Base-by-base conservation (phyloP, 1,139 yeast genomes). In the Geotrichum cucujoidarum region DNA sequence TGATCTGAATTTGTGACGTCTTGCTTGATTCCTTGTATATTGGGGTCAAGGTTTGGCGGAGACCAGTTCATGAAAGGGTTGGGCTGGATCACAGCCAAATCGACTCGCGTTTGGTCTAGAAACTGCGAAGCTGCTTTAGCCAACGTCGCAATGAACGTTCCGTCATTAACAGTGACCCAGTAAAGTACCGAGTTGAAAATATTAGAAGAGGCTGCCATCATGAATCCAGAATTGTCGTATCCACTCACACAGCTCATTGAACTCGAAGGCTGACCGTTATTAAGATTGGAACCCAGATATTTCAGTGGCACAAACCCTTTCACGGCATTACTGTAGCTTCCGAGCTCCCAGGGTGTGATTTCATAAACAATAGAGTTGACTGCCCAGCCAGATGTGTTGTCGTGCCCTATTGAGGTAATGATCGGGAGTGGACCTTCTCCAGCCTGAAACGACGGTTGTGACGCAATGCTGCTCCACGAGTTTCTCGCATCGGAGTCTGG, bases 241-340 rank as follows among this genome's bases (percentile, higher is more conserved):
- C 81, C 82, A 3, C 66, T 64, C 24, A 73, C 67, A 62, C 95
- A 85, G 14, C 20, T 40, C 2, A 63, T 60, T 8, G 18, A 38
- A 25, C 14, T 43, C 21, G 27, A 6, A 10, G 27, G 27, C 1
- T 65, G 56, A 45, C 95, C 95, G 55, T 78, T 72, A 20, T 69
- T 62, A 27, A 80, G 73, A n/a, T 74, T 66, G 1, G 94, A 76
- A 34, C 97, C 97, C 53, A 87, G 64, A 62, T 85, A 88, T 63
- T 80, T 77, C 22, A 81, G 69, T 52, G 82, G 81, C 21, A 82
- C 72, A 68, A 89, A 88, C 21, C 82, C 75, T 53, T 76, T 73
- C 43, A 87, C 66, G 0, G 85, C 73, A 33, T 88, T 84, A 63
- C 89, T 96, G 94, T 95, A 88, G 29, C 94, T 81, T 6, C 96